These are phyloP conservation scores for Solanum rostratum DNA, from an alignment of 257 asterid genomes.

Conservation along the genomic window DNA sequence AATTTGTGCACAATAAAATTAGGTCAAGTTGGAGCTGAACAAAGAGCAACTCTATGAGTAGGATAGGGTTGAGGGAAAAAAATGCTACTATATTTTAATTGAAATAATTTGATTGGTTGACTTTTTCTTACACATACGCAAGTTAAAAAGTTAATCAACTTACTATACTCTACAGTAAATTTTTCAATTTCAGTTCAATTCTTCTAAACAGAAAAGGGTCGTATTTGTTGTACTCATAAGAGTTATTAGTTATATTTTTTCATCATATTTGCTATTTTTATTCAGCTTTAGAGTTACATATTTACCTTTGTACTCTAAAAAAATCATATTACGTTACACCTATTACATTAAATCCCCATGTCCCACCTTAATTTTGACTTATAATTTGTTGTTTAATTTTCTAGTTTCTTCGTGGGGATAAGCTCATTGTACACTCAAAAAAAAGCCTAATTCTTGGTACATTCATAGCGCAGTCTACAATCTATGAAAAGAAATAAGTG, in stretches of 20 bases:
- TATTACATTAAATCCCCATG: background rate
- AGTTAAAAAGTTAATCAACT: background rate
- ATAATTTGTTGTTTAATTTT: background rate
- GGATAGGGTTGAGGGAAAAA: background rate
- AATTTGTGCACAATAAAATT: background rate
- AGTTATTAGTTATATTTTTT: background rate
- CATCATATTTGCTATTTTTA: background rate
- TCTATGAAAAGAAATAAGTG: slow-evolving; percentile 1
- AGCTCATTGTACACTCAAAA: background rate
- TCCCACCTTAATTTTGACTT: background rate
- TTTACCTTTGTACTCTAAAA: too few species aligned
- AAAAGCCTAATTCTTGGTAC: background rate
- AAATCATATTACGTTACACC: background rate
- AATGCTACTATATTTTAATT: background rate
- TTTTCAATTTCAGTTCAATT: background rate
- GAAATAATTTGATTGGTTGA: background rate
- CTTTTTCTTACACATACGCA: background rate
- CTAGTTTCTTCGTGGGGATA: background rate
- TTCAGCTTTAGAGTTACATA: too few species aligned
- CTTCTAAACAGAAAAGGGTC: background rate
- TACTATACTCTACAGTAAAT: background rate
- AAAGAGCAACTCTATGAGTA: background rate
- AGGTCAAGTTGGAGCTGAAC: background rate
- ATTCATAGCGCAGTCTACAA: background rate
- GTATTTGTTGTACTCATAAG: background rate